These are phyloP conservation scores for Penicillium olsonii DNA, from an alignment of 2,329 filamentous ascomycete species.

Conservation along the genomic window DNA sequence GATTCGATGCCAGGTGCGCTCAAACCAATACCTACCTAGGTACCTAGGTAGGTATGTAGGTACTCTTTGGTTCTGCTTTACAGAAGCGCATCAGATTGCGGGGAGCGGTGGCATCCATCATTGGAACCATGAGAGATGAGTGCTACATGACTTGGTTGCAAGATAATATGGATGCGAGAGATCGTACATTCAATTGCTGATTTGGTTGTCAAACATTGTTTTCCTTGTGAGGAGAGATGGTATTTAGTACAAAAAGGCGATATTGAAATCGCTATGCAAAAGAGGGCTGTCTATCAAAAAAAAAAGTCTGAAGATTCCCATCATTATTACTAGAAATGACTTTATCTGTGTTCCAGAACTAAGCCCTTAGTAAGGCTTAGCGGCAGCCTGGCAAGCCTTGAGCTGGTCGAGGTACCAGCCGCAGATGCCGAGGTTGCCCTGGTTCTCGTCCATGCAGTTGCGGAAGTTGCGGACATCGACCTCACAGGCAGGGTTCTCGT, in stretches of 20 bases:
- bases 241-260: slow-evolving; percentile 27
- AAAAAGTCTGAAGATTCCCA: slow-evolving; percentile 7
- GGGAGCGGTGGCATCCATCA: too few species aligned
- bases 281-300: slow-evolving; percentile 7
- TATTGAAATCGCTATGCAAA: slow-evolving; percentile 23
- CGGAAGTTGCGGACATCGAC: slow-evolving; percentile 83
- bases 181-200: slow-evolving; percentile 11
- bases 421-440: slow-evolving; percentile 92
- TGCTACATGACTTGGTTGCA: too few species aligned
- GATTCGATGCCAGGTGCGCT: too few species aligned
- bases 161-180: neutral
- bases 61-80: too few species aligned
- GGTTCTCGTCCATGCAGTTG: slow-evolving; percentile 93
- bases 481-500: slow-evolving; percentile 67
- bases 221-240: slow-evolving; percentile 24
- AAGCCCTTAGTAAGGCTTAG: slow-evolving; percentile 64
- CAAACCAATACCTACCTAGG: too few species aligned
- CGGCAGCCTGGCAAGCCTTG: slow-evolving; percentile 81
- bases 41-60: too few species aligned
- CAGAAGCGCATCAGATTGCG: too few species aligned
- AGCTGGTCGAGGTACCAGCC: slow-evolving; percentile 98
- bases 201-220: slow-evolving; percentile 11
- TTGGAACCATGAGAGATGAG: too few species aligned
- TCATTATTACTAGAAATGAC: slow-evolving; percentile 11
- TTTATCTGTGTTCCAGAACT: slow-evolving; percentile 11